A percentile compares a stretch with the other conserved stretches of the same genome.
These are phyloP conservation scores for Cavenderia fasciculata DNA, from an alignment of 78 protist species.

Conservation along the genomic window DNA sequence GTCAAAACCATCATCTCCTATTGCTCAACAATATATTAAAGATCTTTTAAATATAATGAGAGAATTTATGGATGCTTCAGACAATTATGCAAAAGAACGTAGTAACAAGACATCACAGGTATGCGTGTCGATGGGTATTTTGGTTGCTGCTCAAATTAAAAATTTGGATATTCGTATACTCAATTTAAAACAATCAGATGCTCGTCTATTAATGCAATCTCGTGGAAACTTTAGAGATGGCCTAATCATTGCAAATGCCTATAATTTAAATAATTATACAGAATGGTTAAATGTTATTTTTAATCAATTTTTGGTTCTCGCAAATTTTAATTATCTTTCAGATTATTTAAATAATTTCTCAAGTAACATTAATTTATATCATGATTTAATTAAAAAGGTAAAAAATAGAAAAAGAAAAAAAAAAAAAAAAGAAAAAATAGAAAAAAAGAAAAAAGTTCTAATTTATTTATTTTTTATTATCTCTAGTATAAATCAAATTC, in stretches of 20 bases:
- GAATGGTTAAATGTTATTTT: conserved; percentile 72
- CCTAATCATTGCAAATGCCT: conserved; percentile 72
- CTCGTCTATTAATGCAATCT: neutral
- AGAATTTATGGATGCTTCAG: conserved; percentile 65
- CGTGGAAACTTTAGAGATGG: conserved; percentile 49
- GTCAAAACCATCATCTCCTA: neutral
- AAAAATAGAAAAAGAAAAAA: neutral
- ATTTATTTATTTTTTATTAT: neutral
- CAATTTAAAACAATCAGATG: conserved; percentile 41
- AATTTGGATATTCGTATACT: conserved; percentile 12
- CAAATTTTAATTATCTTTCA: conserved; percentile 30
- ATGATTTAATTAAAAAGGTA: conserved; percentile 54
- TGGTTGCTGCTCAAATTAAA: conserved; percentile 61
- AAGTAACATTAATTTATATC: neutral
- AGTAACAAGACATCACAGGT: conserved; percentile 33
- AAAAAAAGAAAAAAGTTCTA: neutral
- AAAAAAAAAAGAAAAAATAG: neutral
- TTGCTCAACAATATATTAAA: neutral
- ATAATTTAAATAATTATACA: conserved; percentile 40
- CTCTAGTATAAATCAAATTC: conserved; percentile 16
- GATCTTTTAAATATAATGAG: conserved; percentile 34
- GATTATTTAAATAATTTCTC: conserved; percentile 56
- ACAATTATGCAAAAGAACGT: conserved; percentile 58
- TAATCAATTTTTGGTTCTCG: conserved; percentile 40
- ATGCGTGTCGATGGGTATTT: conserved; percentile 66